Evolutionary conservation across 2,329 filamentous ascomycete species (phyloP), one percentile per base, ranked within the genome.

Genomic region (Hypoxylon sp.): DNA sequence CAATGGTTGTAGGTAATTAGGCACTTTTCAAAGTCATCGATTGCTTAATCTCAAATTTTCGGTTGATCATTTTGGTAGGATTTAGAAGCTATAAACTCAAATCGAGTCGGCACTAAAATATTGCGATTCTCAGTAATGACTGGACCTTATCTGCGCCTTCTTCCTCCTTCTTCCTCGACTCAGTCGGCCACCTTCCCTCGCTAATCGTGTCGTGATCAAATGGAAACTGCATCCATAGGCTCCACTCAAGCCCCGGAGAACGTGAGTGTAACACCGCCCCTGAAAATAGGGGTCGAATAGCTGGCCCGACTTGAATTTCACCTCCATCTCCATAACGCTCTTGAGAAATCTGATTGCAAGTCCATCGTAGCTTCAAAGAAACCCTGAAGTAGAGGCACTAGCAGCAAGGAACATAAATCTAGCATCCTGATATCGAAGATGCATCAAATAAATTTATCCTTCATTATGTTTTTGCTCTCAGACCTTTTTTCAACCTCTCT

Each of bases 201-300:
- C n/a, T 7, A 32, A 43, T 14, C 6, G 10, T 56, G 17, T 55
- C 19, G 11, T 32, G 10, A 21, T 56, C 23, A 45, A 28, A 56
- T 32, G 52, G 52, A 56, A 56, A 9, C 17, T 9, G 13, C 53
- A 34, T 46, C 17, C 38, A 7, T 14, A 43, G 5, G 10, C 10
- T 17, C 23, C 19, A 25, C 32, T 48, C 38, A 17, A 41, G 11
- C 21, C 51, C 19, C 38, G 3, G 38, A 43, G 19, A 43, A 6
- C 9, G 17, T 7, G 17, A 11, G 38, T 43, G 14, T 21, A 43
- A n/a, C 51, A 21, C 34, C 9, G 21, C 34, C 34, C 34, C 14
- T 53, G 6, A 53, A 53, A 53, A 43, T 43, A 43, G 38, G 38
- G 38, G 38, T 14, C 14, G 6, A 30, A 38, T 38, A 38, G 34